Evolutionary conservation across 257 asterid genomes (phyloP).

Genomic region (Solanum neorickii): DNA sequence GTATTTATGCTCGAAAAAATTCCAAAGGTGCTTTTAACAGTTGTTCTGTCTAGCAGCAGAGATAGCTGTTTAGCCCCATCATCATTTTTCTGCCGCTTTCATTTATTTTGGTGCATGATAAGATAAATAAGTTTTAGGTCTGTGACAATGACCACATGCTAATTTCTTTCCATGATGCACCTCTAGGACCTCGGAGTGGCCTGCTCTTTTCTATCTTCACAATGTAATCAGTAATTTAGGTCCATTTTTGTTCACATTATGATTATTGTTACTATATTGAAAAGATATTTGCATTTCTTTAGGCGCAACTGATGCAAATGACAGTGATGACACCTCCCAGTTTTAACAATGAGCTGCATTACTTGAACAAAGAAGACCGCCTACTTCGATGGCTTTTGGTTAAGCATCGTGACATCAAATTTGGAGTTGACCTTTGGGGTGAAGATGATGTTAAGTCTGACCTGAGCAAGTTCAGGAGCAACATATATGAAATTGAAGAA

Average conservation of each 20-base stretch:
- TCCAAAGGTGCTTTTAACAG: neutral
- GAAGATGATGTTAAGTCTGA: conserved; percentile 9
- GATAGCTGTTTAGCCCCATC: neutral
- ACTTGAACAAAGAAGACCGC: conserved; percentile 84
- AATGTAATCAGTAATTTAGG: neutral
- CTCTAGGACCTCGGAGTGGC: neutral
- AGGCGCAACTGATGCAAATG: conserved; percentile 70
- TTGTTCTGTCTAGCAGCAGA: neutral
- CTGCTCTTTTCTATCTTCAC: neutral
- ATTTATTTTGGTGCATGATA: neutral
- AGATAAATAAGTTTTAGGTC: neutral
- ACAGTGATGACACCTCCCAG: conserved; percentile 87
- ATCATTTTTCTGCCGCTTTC: neutral
- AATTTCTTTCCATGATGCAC: neutral
- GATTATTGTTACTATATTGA: neutral
- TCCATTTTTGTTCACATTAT: neutral
- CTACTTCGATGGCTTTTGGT: conserved; percentile 75
- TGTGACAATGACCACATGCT: neutral
- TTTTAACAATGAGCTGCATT: conserved; percentile 55
- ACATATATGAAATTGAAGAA: neutral
- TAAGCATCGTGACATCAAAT: conserved; percentile 46
- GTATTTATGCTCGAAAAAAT: neutral
- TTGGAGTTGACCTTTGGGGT: conserved; percentile 10
- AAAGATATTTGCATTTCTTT: neutral
- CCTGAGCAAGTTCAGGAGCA: neutral